Evolutionary conservation across 805 yeast species (phyloP).

Genomic region (Cyberlindnera misumaiensis): DNA sequence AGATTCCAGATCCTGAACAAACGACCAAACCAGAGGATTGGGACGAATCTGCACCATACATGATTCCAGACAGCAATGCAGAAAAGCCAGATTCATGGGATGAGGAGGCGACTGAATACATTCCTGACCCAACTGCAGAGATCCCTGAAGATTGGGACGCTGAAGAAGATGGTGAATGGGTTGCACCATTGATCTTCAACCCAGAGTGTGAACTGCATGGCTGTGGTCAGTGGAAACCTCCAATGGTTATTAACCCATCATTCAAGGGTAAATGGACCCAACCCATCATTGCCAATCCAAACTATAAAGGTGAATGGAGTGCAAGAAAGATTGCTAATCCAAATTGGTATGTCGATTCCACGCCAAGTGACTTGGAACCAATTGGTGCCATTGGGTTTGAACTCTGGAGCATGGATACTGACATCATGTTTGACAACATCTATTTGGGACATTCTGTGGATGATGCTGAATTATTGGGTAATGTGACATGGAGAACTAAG

Average conservation of each 20-base stretch:
- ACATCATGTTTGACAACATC: conserved; percentile 73
- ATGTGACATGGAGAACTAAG: conserved; percentile 59
- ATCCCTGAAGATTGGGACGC: conserved; percentile 85
- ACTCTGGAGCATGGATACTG: conserved; percentile 77
- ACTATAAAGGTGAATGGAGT: conserved; percentile 71
- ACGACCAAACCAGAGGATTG: conserved; percentile 74
- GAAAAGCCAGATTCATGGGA: conserved; percentile 76
- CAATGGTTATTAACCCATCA: conserved; percentile 56
- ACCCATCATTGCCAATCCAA: conserved; percentile 65
- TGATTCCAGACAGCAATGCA: conserved; percentile 63
- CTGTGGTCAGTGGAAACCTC: conserved; percentile 79
- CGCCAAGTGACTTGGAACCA: conserved; percentile 55
- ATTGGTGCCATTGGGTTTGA: conserved; percentile 85
- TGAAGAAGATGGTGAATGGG: conserved; percentile 84
- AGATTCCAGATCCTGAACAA: conserved; percentile 61
- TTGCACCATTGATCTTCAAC: conserved; percentile 60
- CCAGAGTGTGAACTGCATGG: conserved; percentile 68
- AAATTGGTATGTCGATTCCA: conserved; percentile 48
- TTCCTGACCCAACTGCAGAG: conserved; percentile 60
- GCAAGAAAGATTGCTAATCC: conserved; percentile 68
- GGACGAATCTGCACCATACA: conserved; percentile 64
- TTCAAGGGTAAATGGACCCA: conserved; percentile 77
- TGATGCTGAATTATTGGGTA: conserved; percentile 83
- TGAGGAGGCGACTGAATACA: conserved; percentile 49
- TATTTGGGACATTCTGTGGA: conserved; percentile 78